These are phyloP conservation scores for Pisolithus albus DNA, from an alignment of 768 basidiomycete genomes.

Conservation along the genomic window DNA sequence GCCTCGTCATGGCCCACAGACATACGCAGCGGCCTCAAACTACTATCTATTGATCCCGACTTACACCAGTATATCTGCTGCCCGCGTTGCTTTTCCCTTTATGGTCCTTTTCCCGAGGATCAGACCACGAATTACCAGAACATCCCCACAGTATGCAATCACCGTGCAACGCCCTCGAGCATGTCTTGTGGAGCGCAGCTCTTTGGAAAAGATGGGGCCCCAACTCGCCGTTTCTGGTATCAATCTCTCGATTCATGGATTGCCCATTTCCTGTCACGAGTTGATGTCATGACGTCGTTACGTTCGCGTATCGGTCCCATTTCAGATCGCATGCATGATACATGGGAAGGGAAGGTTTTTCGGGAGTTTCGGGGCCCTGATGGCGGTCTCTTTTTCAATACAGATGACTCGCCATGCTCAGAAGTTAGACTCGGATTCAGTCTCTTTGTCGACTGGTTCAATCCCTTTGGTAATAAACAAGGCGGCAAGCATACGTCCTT, in stretches of 20 bases:
- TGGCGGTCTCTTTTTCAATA: conserved; percentile 14
- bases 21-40: conserved; percentile 12
- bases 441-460: conserved; percentile 33
- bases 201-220: not conserved
- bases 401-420: not conserved
- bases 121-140: too few relatives aligned
- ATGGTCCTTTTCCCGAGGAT: conserved; percentile 1
- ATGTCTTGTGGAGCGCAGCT: conserved; percentile 3
- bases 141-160: conserved; percentile 17
- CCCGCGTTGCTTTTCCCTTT: conserved; percentile 21
- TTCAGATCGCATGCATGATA: conserved; percentile 9
- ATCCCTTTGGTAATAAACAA: conserved; percentile 29
- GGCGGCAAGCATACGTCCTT: conserved; percentile 21
- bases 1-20: conserved; percentile 8
- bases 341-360: conserved; percentile 22
- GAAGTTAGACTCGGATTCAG: conserved; percentile 22
- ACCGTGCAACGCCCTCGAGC: conserved; percentile 11
- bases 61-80: conserved; percentile 19
- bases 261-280: conserved; percentile 17
- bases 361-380: conserved; percentile 23
- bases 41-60: conserved; percentile 11
- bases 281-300: conserved; percentile 13
- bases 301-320: not conserved
- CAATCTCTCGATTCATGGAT: conserved; percentile 25
- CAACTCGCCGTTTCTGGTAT: conserved; percentile 14